These are phyloP conservation scores for Eimeria sp. DNA, from an alignment of 169 alveolate genomes.

Conservation along the genomic window DNA sequence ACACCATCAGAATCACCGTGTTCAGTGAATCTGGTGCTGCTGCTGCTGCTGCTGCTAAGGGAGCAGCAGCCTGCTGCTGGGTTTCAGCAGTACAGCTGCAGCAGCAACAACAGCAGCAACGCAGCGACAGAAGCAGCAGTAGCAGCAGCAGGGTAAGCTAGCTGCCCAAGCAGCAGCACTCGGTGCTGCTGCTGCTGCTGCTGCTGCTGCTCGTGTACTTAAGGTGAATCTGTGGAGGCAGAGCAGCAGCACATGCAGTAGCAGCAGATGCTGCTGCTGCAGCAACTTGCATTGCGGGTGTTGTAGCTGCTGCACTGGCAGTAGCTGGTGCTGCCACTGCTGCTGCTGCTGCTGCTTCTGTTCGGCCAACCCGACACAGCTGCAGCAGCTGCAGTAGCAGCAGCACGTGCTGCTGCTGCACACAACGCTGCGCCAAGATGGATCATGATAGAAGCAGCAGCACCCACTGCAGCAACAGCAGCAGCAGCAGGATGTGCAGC, in stretches of 20 bases:
- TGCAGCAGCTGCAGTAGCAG: constrained; percentile 13
- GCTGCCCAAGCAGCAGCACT: neutral
- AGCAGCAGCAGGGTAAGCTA: neutral
- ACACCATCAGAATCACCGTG: no score
- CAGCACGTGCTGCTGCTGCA: neutral
- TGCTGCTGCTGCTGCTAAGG: neutral
- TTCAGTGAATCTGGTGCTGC: no score
- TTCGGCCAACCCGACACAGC: neutral
- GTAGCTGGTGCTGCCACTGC: neutral
- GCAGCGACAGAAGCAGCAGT: neutral
- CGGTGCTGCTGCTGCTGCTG: neutral
- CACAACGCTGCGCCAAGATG: neutral
- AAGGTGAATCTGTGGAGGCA: neutral
- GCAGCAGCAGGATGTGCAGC: neutral
- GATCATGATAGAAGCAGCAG: neutral
- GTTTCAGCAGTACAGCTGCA: neutral
- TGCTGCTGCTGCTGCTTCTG: neutral
- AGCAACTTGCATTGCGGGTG: neutral
- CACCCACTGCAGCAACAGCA: neutral
- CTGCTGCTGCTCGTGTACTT: neutral
- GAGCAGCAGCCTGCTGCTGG: neutral
- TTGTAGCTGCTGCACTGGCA: neutral
- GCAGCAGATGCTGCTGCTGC: neutral
- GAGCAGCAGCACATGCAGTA: neutral
- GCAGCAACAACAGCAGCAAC: neutral